Base-by-base conservation (phyloP, 176 grass and related monocot species). In the Oryza longistaminata region DNA sequence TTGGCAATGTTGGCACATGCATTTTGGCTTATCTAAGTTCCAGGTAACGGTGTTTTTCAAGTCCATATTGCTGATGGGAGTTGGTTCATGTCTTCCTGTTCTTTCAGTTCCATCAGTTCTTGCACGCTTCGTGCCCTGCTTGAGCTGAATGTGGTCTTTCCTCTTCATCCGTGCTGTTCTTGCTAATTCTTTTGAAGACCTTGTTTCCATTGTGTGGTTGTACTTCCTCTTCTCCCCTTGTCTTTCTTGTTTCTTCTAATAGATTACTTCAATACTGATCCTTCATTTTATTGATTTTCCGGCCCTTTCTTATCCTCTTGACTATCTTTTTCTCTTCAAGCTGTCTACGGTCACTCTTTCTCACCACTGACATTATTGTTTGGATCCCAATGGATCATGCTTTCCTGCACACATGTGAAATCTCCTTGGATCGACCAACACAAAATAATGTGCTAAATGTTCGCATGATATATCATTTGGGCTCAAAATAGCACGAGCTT, bases 361-460 rank as follows among this genome's bases (percentile, higher is more conserved):
- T 50, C 16, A 17, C 66, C 2, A n/a, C 21, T 68, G 61, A n/a
- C 64, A 55, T 48, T 21, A 9, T 53, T 73, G 45, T 29, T 19
- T 64, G 17, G 10, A 1, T 71, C 75, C 25, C 5, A 43, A 2
- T 68, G 71, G 76, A 5, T 3, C 33, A 74, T 15, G 21, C 31
- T 87, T 37, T 53, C 11, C 77, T 81, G 43, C 31, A 53, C 11
- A 55, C 2, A 40, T 53, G 9, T 86, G 14, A 10, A 9, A 73
- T 39, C 50, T 46, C 10, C 58, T 40, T 27, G 70, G 42, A 37
- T 50, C 27, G 9, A 39, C 8, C 11, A 0, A 17, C 64, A 45
- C 65, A 31, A 31, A 58, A 40, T 55, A 67, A 68, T 52, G 43
- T 68, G 78, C 40, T n/a, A 80, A 17, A 80, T 80, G 50, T 49